These are phyloP conservation scores for Colletotrichum chrysophilum DNA, from an alignment of 2,329 filamentous ascomycete genomes.

Conservation along the genomic window DNA sequence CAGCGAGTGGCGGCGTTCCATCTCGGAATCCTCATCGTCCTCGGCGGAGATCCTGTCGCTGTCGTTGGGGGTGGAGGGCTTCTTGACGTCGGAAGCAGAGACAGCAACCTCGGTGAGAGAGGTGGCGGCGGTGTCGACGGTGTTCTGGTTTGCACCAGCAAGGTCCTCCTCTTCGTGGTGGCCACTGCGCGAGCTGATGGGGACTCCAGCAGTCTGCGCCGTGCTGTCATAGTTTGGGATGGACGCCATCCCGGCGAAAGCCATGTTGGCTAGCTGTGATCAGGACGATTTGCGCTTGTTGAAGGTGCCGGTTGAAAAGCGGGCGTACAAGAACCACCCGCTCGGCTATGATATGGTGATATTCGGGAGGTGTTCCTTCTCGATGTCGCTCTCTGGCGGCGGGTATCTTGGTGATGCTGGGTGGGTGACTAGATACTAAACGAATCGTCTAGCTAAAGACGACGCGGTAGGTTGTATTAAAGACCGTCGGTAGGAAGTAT, in stretches of 20 bases:
- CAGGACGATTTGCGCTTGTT: background rate
- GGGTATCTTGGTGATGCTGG: background rate
- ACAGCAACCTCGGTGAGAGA: conserved; percentile 41
- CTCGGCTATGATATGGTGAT: background rate
- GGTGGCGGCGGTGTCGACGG: conserved; percentile 37
- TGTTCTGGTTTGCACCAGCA: conserved; percentile 28
- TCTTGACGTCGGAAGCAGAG: conserved; percentile 26
- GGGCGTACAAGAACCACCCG: conserved; percentile 1
- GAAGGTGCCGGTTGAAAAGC: background rate
- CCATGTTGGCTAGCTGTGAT: conserved; percentile 34
- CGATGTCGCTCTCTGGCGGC: background rate
- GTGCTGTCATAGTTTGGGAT: conserved; percentile 55
- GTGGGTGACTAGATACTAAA: conserved; percentile 9
- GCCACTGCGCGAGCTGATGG: conserved; percentile 30
- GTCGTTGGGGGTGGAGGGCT: conserved; percentile 12
- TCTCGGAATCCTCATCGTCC: conserved; percentile 46
- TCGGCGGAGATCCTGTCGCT: conserved; percentile 34
- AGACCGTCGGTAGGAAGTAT: conserved; percentile 3
- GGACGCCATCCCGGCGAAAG: conserved; percentile 41
- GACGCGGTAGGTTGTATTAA: background rate
- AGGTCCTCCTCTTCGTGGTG: conserved; percentile 32
- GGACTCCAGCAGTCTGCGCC: conserved; percentile 45
- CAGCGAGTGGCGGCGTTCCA: conserved; percentile 54
- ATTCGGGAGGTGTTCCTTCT: background rate
- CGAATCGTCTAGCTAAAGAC: background rate